These are phyloP conservation scores for Amoeboaphelidium protococcarum DNA, from an alignment of 371 early-diverging fungal genomes.

Conservation along the genomic window DNA sequence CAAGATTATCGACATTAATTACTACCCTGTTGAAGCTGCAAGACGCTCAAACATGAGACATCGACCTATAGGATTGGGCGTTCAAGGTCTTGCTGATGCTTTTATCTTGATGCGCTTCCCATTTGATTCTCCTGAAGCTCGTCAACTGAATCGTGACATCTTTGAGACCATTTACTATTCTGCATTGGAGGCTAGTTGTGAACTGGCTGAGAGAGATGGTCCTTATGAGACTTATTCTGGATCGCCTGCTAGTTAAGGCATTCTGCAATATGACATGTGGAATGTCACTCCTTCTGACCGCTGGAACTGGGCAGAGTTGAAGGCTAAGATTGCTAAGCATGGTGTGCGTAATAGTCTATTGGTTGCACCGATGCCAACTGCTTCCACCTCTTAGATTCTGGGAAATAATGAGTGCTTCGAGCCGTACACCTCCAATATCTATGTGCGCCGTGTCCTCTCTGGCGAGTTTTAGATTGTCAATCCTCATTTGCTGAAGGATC, in stretches of 20 bases:
- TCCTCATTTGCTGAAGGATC: constrained; percentile 77
- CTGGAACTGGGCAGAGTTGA: constrained; percentile 78
- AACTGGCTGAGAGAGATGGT: constrained; percentile 61
- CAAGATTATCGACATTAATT: constrained; percentile 91
- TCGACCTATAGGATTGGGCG: constrained; percentile 95
- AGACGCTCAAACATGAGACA: constrained; percentile 70
- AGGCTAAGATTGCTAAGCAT: constrained; percentile 48
- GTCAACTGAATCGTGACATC: constrained; percentile 61
- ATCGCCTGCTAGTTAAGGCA: constrained; percentile 71
- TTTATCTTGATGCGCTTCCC: constrained; percentile 86
- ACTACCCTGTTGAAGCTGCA: constrained; percentile 88
- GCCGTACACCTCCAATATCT: constrained; percentile 95
- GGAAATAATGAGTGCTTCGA: constrained; percentile 99
- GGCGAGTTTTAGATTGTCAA: constrained; percentile 99
- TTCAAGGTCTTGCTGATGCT: constrained; percentile 97
- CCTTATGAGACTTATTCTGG: constrained; percentile 75
- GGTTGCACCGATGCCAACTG: constrained; percentile 98
- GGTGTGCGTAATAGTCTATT: constrained; percentile 97
- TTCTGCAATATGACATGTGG: constrained; percentile 93
- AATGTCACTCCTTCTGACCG: constrained; percentile 35
- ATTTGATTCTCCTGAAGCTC: constrained; percentile 84
- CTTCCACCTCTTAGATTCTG: constrained; percentile 94
- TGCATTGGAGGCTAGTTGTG: constrained; percentile 82
- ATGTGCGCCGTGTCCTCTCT: constrained; percentile 88
- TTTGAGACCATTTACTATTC: constrained; percentile 97